Evolutionary conservation across 2,329 filamentous ascomycete species (phyloP).

Genomic region (Phoma sp.): DNA sequence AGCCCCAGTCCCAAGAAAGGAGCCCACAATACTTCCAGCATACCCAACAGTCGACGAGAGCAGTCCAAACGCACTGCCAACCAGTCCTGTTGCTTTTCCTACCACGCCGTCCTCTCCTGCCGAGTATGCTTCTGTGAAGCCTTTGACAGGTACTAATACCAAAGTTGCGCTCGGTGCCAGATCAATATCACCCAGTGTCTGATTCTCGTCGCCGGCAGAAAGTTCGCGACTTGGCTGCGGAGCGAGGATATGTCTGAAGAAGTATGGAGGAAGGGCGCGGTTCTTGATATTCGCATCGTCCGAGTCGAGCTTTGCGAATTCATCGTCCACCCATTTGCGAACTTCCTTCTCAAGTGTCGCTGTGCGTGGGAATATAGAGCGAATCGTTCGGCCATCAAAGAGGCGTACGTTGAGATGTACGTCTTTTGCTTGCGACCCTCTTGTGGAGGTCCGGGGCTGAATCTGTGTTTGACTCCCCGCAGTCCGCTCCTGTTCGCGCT

Average conservation of each 20-base stretch:
- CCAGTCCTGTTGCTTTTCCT: constrained; percentile 39
- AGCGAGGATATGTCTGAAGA: constrained; percentile 82
- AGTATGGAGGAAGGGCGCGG: constrained; percentile 65
- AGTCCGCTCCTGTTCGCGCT: constrained; percentile 36
- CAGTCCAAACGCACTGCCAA: constrained; percentile 43
- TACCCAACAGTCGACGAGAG: constrained; percentile 44
- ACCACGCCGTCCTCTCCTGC: constrained; percentile 41
- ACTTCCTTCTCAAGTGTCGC: constrained; percentile 71
- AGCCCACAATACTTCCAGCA: constrained; percentile 41
- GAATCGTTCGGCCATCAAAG: constrained; percentile 82
- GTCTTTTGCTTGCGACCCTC: constrained; percentile 38
- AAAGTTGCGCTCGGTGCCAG: constrained; percentile 82
- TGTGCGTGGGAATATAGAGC: constrained; percentile 70
- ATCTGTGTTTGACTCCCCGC: constrained; percentile 9
- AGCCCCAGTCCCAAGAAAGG: constrained; percentile 33
- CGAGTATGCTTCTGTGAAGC: constrained; percentile 65
- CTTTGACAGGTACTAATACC: constrained; percentile 75
- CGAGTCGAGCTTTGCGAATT: constrained; percentile 33
- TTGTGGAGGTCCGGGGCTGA: constrained; percentile 25
- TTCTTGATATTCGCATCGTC: constrained; percentile 31
- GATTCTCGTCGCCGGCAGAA: constrained; percentile 74
- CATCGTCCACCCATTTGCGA: constrained; percentile 74
- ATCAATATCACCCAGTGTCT: constrained; percentile 71
- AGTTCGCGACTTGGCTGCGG: constrained; percentile 78
- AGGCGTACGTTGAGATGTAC: constrained; percentile 74